These are phyloP conservation scores for Funneliformis mosseae DNA, from an alignment of 192 early-diverging fungal genomes.

Conservation along the genomic window DNA sequence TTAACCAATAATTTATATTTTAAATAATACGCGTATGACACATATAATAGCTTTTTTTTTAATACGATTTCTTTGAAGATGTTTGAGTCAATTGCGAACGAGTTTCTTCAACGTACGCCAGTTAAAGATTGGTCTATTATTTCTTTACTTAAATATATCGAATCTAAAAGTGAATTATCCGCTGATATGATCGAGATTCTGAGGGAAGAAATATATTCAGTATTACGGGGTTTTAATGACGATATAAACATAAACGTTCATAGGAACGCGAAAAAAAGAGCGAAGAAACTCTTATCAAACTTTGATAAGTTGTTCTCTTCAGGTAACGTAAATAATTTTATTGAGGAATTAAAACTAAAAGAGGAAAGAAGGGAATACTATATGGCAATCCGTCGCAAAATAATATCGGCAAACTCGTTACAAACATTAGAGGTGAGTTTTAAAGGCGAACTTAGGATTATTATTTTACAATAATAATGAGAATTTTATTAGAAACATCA, in stretches of 20 bases:
- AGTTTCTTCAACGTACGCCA: constrained; percentile 24
- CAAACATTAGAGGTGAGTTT: constrained; percentile 35
- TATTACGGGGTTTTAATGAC: constrained; percentile 5
- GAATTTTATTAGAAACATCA: constrained; percentile 29
- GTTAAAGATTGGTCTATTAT: constrained; percentile 30
- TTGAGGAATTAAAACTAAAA: constrained; percentile 31
- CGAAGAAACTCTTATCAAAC: constrained; percentile 33
- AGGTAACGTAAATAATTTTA: constrained; percentile 33
- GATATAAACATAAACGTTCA: not conserved
- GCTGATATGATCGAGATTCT: constrained; percentile 22
- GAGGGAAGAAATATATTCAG: constrained; percentile 25
- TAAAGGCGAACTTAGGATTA: constrained; percentile 19
- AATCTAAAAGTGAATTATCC: constrained; percentile 27
- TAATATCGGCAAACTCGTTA: constrained; percentile 32
- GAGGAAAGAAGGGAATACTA: constrained; percentile 30
- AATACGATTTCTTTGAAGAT: constrained; percentile 29
- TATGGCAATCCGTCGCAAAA: constrained; percentile 17
- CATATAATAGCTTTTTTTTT: not conserved
- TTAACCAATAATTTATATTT: too few relatives aligned
- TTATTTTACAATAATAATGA: not conserved
- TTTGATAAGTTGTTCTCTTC: constrained; percentile 31
- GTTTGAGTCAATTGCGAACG: constrained; percentile 25
- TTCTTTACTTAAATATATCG: constrained; percentile 25
- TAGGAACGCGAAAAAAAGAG: constrained; percentile 34
- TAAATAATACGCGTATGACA: too few relatives aligned